phyloP scores from a whole-genome alignment of 73 alveolate species.

The Tetrahymena thermophila region DNA sequence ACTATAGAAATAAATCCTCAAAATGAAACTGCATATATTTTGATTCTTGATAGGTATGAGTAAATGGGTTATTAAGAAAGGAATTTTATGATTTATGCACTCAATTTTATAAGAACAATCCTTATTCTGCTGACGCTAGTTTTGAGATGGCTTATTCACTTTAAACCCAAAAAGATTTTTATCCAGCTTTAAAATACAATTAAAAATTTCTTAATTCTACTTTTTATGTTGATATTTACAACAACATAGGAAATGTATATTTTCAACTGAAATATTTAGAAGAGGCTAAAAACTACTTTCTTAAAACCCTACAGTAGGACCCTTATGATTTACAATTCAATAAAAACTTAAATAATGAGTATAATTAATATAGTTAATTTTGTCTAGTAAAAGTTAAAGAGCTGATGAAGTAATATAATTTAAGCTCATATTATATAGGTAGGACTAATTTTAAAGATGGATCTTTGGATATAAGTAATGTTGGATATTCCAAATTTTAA shows the following conservation, averaged over 20 bases:
- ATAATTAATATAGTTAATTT: neutral
- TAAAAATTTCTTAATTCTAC: neutral
- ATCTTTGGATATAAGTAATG: neutral
- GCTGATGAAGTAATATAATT: neutral
- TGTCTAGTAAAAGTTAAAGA: neutral
- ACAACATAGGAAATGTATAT: neutral
- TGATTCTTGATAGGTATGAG: neutral
- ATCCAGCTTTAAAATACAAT: neutral
- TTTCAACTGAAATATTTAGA: neutral
- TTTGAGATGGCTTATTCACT: neutral
- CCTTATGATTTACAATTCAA: neutral
- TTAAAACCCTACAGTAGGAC: neutral
- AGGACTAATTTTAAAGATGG: neutral
- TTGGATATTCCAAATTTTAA: neutral
- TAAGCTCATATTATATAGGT: neutral
- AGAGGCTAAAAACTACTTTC: neutral
- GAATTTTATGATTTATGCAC: neutral
- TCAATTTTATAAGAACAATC: neutral
- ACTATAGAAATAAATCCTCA: neutral
- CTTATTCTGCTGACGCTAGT: neutral
- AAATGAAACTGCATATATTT: neutral
- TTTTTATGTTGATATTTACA: neutral
- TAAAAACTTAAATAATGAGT: neutral
- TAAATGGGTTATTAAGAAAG: neutral
- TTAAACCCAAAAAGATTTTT: neutral